Percentiles rank a stretch among this genome's conserved stretches.
phyloP scores from a whole-genome alignment of 371 early-diverging fungal species.

The Mucor saturninus region DNA sequence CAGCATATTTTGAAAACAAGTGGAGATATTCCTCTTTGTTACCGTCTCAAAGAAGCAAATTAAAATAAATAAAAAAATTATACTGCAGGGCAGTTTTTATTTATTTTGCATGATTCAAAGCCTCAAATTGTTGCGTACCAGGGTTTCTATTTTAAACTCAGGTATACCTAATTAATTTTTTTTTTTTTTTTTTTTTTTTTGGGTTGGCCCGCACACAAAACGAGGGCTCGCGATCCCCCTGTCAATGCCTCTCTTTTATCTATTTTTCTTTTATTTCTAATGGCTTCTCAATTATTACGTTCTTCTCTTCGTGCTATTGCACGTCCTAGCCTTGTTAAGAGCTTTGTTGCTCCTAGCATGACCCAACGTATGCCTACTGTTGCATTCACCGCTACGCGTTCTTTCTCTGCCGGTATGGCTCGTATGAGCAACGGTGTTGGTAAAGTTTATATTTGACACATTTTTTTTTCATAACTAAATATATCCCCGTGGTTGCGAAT shows the following conservation, averaged over 20 bases:
- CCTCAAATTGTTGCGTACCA: not conserved
- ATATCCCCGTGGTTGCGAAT: not conserved
- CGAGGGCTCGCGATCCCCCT: slow-evolving; percentile 13
- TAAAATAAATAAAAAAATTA: not conserved
- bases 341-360: slow-evolving; percentile 18
- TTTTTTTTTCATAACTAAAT: not conserved
- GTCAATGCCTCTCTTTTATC: slow-evolving; percentile 12
- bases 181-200: not conserved
- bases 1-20: slow-evolving; percentile 83
- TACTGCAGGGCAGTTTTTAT: not conserved
- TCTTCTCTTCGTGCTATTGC: slow-evolving; percentile 43
- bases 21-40: slow-evolving; percentile 77
- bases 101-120: slow-evolving; percentile 8
- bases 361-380: slow-evolving; percentile 25
- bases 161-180: not conserved
- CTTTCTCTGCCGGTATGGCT: slow-evolving; percentile 34
- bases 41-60: slow-evolving; percentile 50
- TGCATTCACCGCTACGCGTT: slow-evolving; percentile 30
- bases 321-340: slow-evolving; percentile 34
- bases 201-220: not conserved
- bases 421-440: slow-evolving; percentile 44
- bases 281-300: slow-evolving; percentile 50
- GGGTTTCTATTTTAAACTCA: not conserved
- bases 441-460: slow-evolving; percentile 18
- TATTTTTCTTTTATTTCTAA: slow-evolving; percentile 13